A percentile compares a stretch with the other conserved stretches of the same genome.
These are phyloP conservation scores for Puccinia polysora DNA, from an alignment of 1,284 basidiomycete genomes.

Conservation along the genomic window DNA sequence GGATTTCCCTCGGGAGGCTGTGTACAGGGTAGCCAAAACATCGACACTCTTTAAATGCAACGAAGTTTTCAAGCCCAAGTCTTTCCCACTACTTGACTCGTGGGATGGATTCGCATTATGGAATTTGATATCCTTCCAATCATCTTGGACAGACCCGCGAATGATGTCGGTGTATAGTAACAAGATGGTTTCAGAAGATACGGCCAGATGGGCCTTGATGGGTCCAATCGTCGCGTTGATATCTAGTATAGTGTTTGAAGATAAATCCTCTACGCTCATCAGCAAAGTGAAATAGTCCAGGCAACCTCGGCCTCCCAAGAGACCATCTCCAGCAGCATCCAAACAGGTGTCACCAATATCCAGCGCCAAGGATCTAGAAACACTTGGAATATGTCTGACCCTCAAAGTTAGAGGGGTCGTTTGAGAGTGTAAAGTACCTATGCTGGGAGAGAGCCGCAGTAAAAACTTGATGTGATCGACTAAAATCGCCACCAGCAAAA, in stretches of 20 bases:
- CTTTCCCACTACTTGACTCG: neutral
- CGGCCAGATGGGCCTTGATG: slow-evolving; percentile 13
- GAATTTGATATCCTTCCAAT: slow-evolving; percentile 31
- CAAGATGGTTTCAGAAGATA: slow-evolving; percentile 31
- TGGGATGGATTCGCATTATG: neutral
- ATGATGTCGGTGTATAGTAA: slow-evolving; percentile 24
- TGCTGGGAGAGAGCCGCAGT: slow-evolving; percentile 16
- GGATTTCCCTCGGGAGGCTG: slow-evolving; percentile 21
- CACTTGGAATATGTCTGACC: slow-evolving; percentile 24
- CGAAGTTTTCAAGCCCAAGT: slow-evolving; percentile 18
- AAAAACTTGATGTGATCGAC: slow-evolving; percentile 20
- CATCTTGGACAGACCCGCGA: slow-evolving; percentile 24
- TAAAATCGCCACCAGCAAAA: slow-evolving; percentile 20
- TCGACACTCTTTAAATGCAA: slow-evolving; percentile 27
- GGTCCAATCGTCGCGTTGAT: slow-evolving; percentile 19
- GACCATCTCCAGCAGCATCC: slow-evolving; percentile 24
- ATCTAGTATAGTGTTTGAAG: slow-evolving; percentile 26
- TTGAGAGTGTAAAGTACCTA: slow-evolving; percentile 8
- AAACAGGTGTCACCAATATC: slow-evolving; percentile 18
- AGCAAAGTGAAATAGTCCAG: slow-evolving; percentile 14
- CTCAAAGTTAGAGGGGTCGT: slow-evolving; percentile 21
- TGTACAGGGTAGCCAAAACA: slow-evolving; percentile 28
- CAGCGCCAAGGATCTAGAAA: slow-evolving; percentile 15
- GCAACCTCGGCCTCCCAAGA: slow-evolving; percentile 13
- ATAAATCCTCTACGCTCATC: slow-evolving; percentile 30